Evolutionary conservation across 352 stramenopile genomes (phyloP).

Genomic region (Thraustotheca clavata): DNA sequence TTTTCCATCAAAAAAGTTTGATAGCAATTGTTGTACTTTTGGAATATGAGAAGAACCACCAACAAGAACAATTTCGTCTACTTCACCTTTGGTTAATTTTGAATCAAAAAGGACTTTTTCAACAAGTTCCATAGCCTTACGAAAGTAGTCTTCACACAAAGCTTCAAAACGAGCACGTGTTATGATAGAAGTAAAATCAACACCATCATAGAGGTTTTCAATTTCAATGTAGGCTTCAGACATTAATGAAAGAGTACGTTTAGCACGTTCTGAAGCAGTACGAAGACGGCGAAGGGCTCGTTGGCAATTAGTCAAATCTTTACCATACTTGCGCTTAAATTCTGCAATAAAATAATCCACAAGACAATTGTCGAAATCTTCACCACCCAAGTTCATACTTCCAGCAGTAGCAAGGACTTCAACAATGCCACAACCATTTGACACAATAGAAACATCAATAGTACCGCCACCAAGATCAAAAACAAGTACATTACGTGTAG

Average conservation of each 20-base stretch:
- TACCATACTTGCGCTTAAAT: constrained; percentile 81
- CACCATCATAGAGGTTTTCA: constrained; percentile 87
- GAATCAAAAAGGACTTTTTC: constrained; percentile 27
- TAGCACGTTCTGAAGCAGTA: constrained; percentile 88
- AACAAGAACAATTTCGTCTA: constrained; percentile 32
- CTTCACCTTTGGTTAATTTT: constrained; percentile 26
- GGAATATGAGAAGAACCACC: constrained; percentile 40
- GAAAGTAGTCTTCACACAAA: constrained; percentile 82
- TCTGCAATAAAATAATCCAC: constrained; percentile 85
- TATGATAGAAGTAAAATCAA: constrained; percentile 90
- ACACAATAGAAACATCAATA: constrained; percentile 87
- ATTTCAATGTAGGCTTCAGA: constrained; percentile 87
- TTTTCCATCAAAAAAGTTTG: constrained; percentile 53
- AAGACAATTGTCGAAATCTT: constrained; percentile 89
- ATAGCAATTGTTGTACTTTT: constrained; percentile 43
- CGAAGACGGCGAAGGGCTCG: constrained; percentile 79
- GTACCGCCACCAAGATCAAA: constrained; percentile 88
- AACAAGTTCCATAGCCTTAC: constrained; percentile 81
- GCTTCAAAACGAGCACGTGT: constrained; percentile 89
- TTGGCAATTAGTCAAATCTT: constrained; percentile 75
- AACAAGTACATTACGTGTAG: constrained; percentile 87
- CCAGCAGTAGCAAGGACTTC: constrained; percentile 89
- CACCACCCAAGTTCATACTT: constrained; percentile 86
- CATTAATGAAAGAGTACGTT: constrained; percentile 83
- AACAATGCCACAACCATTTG: constrained; percentile 91